Evolutionary conservation across 345 rosid species (phyloP), one percentile per base, ranked within the genome.

Genomic region (Euclidium syriacum): DNA sequence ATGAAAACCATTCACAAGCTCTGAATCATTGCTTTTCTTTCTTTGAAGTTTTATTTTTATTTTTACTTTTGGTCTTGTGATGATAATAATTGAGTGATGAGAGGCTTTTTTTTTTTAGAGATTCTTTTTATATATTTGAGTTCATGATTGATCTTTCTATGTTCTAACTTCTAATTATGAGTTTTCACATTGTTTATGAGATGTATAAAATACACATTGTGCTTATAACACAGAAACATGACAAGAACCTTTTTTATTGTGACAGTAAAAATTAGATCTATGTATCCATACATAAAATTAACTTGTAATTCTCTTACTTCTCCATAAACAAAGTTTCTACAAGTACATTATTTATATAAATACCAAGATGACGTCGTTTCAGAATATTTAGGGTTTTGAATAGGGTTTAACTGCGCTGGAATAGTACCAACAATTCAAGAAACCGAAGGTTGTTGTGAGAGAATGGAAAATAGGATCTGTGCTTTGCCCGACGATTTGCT

Each of bases 1-100:
- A 90, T 90, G 96, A 74, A 85, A 71, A 80, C 78, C 52, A 85
- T 95, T 67, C 99, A 95, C 80, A 84, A 79, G 73, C 74, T 90
- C 72, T 72, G 46, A 65, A 49, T 36, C 6, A 40, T 5, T 3
- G 10, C 11, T 17, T n/a, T 4, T 11, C 11, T 26, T 43, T 30
- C 69, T 53, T 0, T 40, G 15, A 33, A 20, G 50, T 22, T 62
- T 26, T 70, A 29, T 33, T 47, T 62, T 51, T 47, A 18, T 43
- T 17, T 27, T 1, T 14, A 29, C 20, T 18, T 40, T 33, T 39
- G 47, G 11, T 44, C 14, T 34, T 71, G 57, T 19, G 36, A 38
- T 62, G 44, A 25, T 22, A 62, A 70, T 44, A 62, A 53, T 29
- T 54, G 52, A 19, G 35, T 20, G 29, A 15, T 46, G 49, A 11